Evolutionary conservation across 192 early-diverging fungal species (phyloP).

Genomic region (Nowakowskiella sp.): DNA sequence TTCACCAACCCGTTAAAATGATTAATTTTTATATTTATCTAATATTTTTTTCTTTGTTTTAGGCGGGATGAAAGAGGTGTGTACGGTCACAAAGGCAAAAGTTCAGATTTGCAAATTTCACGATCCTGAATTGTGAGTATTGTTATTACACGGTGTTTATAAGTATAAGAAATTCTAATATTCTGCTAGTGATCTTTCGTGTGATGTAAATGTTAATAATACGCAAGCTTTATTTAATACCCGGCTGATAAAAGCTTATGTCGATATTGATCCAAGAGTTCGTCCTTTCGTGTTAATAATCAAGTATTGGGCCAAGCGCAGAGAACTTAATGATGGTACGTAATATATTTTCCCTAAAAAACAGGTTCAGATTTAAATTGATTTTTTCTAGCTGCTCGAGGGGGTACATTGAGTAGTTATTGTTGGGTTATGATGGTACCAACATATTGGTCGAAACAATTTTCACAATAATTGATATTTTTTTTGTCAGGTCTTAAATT

Average conservation of each 20-base stretch:
- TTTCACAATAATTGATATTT: not conserved
- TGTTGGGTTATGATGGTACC: constrained; percentile 85
- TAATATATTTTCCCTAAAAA: not conserved
- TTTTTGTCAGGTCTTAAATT: constrained; percentile 63
- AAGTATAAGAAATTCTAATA: not conserved
- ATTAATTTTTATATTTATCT: not conserved
- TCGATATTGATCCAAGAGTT: constrained; percentile 79
- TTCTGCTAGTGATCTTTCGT: constrained; percentile 53
- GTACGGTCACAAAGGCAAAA: constrained; percentile 74
- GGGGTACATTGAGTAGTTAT: constrained; percentile 89
- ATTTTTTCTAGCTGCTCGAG: constrained; percentile 55
- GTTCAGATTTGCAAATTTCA: constrained; percentile 90
- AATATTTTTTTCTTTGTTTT: not conserved
- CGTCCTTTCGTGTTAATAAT: constrained; percentile 83
- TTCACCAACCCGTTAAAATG: not conserved
- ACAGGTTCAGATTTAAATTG: not conserved
- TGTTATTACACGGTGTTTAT: not conserved
- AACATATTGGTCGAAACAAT: not conserved
- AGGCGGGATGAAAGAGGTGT: constrained; percentile 75
- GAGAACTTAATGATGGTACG: constrained; percentile 81
- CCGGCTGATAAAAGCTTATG: constrained; percentile 80
- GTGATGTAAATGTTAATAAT: constrained; percentile 94
- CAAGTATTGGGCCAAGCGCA: constrained; percentile 84
- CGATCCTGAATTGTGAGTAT: constrained; percentile 77
- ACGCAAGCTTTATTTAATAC: constrained; percentile 85